These are phyloP conservation scores for Adansonia digitata DNA, from an alignment of 345 rosid species.

Conservation along the genomic window DNA sequence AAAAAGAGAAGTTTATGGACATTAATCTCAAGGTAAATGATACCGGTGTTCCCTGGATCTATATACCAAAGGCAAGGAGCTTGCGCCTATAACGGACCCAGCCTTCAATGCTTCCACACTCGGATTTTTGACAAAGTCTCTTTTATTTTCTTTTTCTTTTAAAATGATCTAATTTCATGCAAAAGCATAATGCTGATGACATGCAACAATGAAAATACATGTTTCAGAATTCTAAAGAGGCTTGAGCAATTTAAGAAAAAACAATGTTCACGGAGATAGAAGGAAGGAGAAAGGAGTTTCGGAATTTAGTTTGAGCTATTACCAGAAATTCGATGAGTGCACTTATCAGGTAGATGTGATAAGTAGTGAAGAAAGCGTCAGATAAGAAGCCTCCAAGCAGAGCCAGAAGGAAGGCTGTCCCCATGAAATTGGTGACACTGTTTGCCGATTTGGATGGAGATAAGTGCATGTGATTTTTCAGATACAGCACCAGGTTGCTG, in stretches of 20 bases:
- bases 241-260: background rate
- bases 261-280: background rate
- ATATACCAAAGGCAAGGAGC: background rate
- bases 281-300: background rate
- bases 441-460: conserved; percentile 70
- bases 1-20: background rate
- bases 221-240: background rate
- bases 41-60: conserved; percentile 7
- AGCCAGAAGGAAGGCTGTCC: conserved; percentile 75
- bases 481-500: conserved; percentile 68
- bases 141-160: background rate
- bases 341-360: conserved; percentile 54
- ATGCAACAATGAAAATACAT: background rate
- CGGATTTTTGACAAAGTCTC: background rate
- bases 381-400: conserved; percentile 83
- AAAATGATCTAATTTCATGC: background rate
- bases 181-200: background rate
- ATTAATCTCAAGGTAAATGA: background rate
- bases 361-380: conserved; percentile 66
- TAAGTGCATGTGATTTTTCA: conserved; percentile 56
- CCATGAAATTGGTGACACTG: conserved; percentile 79
- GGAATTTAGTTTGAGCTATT: background rate
- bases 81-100: background rate
- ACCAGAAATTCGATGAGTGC: conserved; percentile 66
- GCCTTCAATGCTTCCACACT: conserved; percentile 2